Conservation (phyloP, 768 basidiomycete genomes). For the Lactarius hatsudake region DNA sequence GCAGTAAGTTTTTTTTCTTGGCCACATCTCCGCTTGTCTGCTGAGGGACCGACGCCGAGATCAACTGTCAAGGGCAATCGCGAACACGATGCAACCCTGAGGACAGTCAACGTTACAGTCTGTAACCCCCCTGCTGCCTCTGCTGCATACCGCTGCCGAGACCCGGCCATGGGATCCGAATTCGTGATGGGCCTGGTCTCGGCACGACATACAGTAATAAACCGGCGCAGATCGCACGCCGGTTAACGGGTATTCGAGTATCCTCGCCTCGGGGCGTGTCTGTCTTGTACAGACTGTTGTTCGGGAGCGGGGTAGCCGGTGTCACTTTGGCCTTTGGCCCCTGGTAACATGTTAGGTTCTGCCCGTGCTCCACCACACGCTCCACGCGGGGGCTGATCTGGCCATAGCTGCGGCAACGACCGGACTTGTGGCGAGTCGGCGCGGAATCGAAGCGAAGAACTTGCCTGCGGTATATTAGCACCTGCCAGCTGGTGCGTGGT, state of each 20-base stretch:
- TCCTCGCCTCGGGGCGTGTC: not conserved
- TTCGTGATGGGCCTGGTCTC: not conserved
- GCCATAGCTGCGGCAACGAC: not conserved
- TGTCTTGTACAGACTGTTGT: not conserved
- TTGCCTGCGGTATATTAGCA: not conserved
- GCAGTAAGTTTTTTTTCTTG: not conserved
- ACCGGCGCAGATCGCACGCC: not conserved
- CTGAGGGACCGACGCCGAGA: not conserved
- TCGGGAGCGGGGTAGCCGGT: not conserved
- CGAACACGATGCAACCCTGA: not conserved
- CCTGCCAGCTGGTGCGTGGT: slow-evolving; percentile 3
- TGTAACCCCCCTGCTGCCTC: not conserved
- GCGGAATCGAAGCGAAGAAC: not conserved
- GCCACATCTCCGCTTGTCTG: not conserved
- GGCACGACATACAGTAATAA: not conserved
- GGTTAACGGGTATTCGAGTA: not conserved
- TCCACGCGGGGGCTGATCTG: not conserved
- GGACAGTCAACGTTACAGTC: not conserved
- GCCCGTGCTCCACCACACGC: not conserved
- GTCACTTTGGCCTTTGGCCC: not conserved
- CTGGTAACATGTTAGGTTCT: not conserved
- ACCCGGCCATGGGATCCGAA: not conserved
- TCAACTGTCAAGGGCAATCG: not conserved
- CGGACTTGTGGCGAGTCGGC: not conserved
- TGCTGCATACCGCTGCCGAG: not conserved